Base-by-base conservation (phyloP, 495 filamentous ascomycete species). In the Hyaloscypha bicolor region DNA sequence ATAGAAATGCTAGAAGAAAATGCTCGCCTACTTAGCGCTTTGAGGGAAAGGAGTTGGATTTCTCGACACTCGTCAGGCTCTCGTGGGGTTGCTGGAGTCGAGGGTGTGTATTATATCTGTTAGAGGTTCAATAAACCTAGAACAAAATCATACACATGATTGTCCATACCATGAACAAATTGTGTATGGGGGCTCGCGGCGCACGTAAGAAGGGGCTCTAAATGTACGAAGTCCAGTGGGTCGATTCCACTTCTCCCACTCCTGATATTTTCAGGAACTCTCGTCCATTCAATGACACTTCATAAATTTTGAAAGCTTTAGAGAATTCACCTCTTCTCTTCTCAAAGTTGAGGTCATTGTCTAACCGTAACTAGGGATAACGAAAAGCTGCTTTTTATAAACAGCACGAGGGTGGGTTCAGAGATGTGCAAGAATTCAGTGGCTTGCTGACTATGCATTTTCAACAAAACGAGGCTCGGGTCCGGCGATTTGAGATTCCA, bases 1-100 rank as follows among this genome's bases (percentile, higher is more conserved):
- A 21, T 71, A 66, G 62, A 25, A 29, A 29, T 58, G 9, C 14
- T 22, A 25, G 11, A 64, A 19, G 53, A 56, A 11, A 56, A 56
- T 19, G 9, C 4, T 6, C 25, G 2, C 16, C 16, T 48, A 6
- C 42, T 19, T 5, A 21, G 21, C 22, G 56, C 37, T 60, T 56
- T 51, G 31, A 55, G 48, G 39, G 32, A 32, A 52, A 25, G 16
- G 45, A 63, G 37, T 35, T 14, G 19, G 51, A 29, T 6, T 29
- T 55, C 25, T 2, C 25, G 25, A 25, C 25, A 25, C 25, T 1
- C 19, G 16, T 55, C 35, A 37, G 33, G 12, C 35, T 37, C 35
- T 37, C 12, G 35, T 8, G 8, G 35, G 3, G 35, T 37, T 37
- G 35, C 42, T 48, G 42, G 42, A 48, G 42, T 37, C 35, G 12